Evolutionary conservation across 257 asterid genomes (phyloP).

Genomic region (Rauvolfia tetraphylla): DNA sequence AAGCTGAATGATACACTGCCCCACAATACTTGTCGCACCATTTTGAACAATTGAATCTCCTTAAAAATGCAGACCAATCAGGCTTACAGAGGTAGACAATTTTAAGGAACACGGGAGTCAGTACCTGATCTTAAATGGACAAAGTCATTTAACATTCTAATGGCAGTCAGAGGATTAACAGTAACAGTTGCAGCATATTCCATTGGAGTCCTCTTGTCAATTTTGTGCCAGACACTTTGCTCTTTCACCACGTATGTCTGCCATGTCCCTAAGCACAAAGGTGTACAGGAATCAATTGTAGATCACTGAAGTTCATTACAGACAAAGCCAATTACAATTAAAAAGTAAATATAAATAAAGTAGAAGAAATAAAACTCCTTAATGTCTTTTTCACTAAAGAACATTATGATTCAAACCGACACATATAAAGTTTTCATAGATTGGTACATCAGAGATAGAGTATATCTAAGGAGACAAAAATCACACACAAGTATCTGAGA

Average conservation of each 20-base stretch:
- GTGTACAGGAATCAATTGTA: neutral
- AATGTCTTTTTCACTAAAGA: neutral
- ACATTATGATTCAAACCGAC: neutral
- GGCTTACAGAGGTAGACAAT: conserved; percentile 9
- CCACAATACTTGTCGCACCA: conserved; percentile 97
- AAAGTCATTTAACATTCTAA: conserved; percentile 93
- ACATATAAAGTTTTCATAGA: neutral
- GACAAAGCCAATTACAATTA: neutral
- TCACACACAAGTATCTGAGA: neutral
- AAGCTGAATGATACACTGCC: conserved; percentile 92
- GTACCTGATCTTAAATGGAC: conserved; percentile 70
- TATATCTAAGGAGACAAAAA: neutral
- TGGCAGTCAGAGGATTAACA: conserved; percentile 88
- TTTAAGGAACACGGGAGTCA: conserved; percentile 9
- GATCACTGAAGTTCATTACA: neutral
- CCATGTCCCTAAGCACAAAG: conserved; percentile 76
- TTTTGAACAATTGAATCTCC: conserved; percentile 93
- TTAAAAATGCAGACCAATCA: conserved; percentile 28
- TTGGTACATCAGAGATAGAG: neutral
- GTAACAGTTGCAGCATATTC: conserved; percentile 89
- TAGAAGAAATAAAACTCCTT: neutral
- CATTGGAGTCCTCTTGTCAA: conserved; percentile 65
- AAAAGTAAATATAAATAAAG: neutral
- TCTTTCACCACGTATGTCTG: conserved; percentile 87
- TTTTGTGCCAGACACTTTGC: conserved; percentile 75